A percentile compares a stretch with the other conserved stretches of the same genome.
Conservation (phyloP, 108 stramenopile species). For the Seminavis robusta region DNA sequence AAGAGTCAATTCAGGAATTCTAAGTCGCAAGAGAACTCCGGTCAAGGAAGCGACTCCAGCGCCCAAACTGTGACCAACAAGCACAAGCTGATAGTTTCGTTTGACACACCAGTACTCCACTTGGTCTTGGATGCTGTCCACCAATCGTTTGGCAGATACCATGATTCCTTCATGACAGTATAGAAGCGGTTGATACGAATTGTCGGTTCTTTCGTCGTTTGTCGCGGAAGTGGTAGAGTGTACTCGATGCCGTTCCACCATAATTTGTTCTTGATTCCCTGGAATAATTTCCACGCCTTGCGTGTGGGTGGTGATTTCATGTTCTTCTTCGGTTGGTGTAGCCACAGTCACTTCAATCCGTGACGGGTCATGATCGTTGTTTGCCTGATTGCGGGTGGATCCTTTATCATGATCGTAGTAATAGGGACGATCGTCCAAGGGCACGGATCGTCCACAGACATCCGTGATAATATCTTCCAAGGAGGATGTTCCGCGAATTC, state of each 20-base stretch:
- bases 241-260: slow-evolving; percentile 22
- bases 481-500: slow-evolving; percentile 67
- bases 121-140: slow-evolving; percentile 10
- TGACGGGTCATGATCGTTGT: slow-evolving; percentile 6
- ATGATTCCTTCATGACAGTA: slow-evolving; percentile 45
- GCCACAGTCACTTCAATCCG: slow-evolving; percentile 28
- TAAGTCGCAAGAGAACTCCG: slow-evolving; percentile 49
- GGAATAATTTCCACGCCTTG: slow-evolving; percentile 20
- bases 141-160: slow-evolving; percentile 25
- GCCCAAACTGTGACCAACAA: slow-evolving; percentile 65
- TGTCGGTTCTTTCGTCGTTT: slow-evolving; percentile 23
- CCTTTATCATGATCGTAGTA: too few species aligned
- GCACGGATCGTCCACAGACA: slow-evolving; percentile 52
- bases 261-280: slow-evolving; percentile 29
- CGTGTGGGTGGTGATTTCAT: background rate
- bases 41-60: slow-evolving; percentile 50
- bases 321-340: slow-evolving; percentile 1
- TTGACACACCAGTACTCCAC: slow-evolving; percentile 12
- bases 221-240: too few species aligned
- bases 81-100: slow-evolving; percentile 35
- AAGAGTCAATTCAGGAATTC: slow-evolving; percentile 37
- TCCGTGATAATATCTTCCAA: slow-evolving; percentile 74
- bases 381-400: too few species aligned
- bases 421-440: slow-evolving; percentile 10
- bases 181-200: too few species aligned